A percentile compares a stretch with the other conserved stretches of the same genome.
Conservation (phyloP, 257 asterid genomes). For the Solanum rostratum region DNA sequence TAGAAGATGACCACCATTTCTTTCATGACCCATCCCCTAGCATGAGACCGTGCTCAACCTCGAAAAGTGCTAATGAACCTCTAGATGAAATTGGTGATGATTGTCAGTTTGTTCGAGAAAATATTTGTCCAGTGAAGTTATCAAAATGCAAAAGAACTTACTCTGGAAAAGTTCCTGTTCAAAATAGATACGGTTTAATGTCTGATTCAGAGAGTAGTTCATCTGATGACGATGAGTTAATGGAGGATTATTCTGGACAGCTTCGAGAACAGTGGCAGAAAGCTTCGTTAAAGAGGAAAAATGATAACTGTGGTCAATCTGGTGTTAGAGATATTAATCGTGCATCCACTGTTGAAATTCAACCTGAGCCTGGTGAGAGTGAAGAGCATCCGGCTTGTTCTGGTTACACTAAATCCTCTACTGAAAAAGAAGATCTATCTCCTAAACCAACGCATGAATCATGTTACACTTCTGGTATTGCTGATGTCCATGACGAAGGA, state of each 20-base stretch:
- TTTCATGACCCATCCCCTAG: constrained; percentile 35
- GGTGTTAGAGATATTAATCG: constrained; percentile 15
- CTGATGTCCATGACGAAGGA: background rate
- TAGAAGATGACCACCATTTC: constrained; percentile 4
- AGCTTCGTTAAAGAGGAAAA: constrained; percentile 54
- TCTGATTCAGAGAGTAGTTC: constrained; percentile 32
- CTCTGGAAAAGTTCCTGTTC: constrained; percentile 45
- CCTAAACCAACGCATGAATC: constrained; percentile 7
- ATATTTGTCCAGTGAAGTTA: constrained; percentile 53
- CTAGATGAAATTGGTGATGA: constrained; percentile 22
- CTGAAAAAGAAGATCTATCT: constrained; percentile 14
- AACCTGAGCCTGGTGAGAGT: constrained; percentile 6
- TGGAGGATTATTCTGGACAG: constrained; percentile 58
- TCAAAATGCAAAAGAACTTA: constrained; percentile 90
- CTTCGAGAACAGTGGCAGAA: constrained; percentile 73
- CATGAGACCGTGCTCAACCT: constrained; percentile 12
- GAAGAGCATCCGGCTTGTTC: constrained; percentile 12
- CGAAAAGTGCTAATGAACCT: constrained; percentile 13
- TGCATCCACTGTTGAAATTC: constrained; percentile 15
- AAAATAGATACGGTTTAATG: constrained; percentile 39
- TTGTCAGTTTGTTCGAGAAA: constrained; percentile 34
- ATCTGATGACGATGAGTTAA: constrained; percentile 50
- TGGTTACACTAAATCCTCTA: constrained; percentile 3
- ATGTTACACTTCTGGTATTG: background rate
- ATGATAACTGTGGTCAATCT: constrained; percentile 21